Base-by-base conservation (phyloP, 768 basidiomycete genomes). In the Clavaria fumosa region DNA sequence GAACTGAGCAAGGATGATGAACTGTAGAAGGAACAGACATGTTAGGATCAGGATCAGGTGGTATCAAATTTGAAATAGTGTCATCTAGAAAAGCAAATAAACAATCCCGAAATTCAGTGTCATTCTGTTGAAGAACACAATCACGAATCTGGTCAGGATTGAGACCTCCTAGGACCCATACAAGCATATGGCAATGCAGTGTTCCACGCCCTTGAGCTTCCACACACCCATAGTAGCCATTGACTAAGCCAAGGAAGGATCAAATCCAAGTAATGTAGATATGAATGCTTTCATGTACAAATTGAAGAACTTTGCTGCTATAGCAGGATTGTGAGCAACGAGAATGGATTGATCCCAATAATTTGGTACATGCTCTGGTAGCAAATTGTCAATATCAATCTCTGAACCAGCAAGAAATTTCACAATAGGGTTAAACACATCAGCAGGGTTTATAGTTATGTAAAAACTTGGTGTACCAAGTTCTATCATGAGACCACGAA, bases 161-260 rank as follows among this genome's bases (percentile, higher is more conserved):
- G 4, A 32, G 38, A 10, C 43, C 40, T 0, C 51, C 54, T 28
- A 39, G 11, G 1, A 59, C 31, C 57, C 52, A 58, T 2, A 53
- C 39, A 0, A 59, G 31, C 45, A 57, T 49, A 37, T 60, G 58
- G 21, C 49, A 50, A 40, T 60, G 58, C 1, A 59, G 37, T 4
- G 49, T 50, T 0, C 54, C 55, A 11, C 49, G 27, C 5, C 50
- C 49, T 28, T 55, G 52, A 1, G 45, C 38, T 38, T 58, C 57
- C 0, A 53, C 50, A 2, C 43, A 46, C 0, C 50, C 56, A 32
- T 46, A 48, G 39, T 52, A 53, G 0, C 45, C 48, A 9, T 28
- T 19, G 22, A 19, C 18, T 7, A 3, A 4, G 4, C 38, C 31
- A 22, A 39, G 15, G 7, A 39, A 14, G 4, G 31, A 28, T 17